Base-by-base conservation (phyloP, 768 basidiomycete species). In the Lanmaoa rubissima region DNA sequence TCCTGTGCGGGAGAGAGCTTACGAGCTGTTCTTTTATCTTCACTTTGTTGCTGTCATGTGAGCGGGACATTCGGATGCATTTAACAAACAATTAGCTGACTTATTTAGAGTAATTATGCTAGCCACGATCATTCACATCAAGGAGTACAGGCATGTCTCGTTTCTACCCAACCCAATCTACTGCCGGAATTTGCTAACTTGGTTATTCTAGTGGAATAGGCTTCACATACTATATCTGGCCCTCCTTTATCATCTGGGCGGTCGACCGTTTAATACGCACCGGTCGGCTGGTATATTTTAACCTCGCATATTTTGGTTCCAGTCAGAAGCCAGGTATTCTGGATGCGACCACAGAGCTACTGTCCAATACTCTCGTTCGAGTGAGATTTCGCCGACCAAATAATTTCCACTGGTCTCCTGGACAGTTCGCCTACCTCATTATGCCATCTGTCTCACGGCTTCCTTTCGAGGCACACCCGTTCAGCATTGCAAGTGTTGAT, bases 381-480 rank as follows among this genome's bases (percentile, higher is more conserved):
- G 64, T 85, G n/a, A 72, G 74, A 14, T 61, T 82, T 38, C 61
- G 65, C 39, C 73, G 78, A 31, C 75, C 78, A 21, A 66, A 76
- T 50, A 72, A 70, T 61, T 82, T 84, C 76, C 73, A 62, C 34
- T 81, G 79, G 79, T 58, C 65, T 2, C 76, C 84, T 0, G 84
- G 83, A 2, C 84, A 85, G 65, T 76, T 74, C 41, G 78, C 74
- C 7, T 84, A 77, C 61, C 71, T 86, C 17, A 74, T 73, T 11
- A 70, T 84, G 54, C 81, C 81, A 1, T 60, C 70, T 9, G 70
- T 81, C 8, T 79, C 79, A 16, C 54, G 58, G 2, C 61, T 74
- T 13, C 76, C 79, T 8, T 75, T 78, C 41, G 79, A 85, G 63
- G 70, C 79, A 13, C 83, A 85, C 57, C 84, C 83, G 9, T 85